Conservation (phyloP, 2,329 filamentous ascomycete species). For the Talaromyces marneffei region DNA sequence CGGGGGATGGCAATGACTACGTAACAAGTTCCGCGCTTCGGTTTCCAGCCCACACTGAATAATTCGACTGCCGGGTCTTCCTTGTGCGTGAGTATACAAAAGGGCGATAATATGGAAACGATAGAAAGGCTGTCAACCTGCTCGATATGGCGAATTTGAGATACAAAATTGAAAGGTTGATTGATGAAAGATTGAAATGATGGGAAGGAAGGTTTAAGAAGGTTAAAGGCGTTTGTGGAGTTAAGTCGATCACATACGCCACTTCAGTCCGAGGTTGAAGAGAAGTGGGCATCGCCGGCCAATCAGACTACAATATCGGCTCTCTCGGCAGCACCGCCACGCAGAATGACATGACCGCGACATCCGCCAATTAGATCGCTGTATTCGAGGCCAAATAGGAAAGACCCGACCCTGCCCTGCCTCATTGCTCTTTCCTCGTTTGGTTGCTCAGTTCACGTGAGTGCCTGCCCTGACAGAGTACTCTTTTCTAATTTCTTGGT, state of each 20-base stretch:
- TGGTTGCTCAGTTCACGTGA: not conserved
- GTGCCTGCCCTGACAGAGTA: not conserved
- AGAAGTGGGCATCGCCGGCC: not conserved
- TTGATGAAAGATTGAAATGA: not conserved
- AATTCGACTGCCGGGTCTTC: no score
- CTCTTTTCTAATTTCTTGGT: no score
- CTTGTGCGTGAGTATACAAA: not conserved
- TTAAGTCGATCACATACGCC: slow-evolving; percentile 1
- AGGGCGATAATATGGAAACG: not conserved
- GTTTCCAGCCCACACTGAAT: not conserved
- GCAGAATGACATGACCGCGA: not conserved
- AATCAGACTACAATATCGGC: not conserved
- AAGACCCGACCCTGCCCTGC: not conserved
- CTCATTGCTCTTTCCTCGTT: not conserved
- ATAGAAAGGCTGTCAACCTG: not conserved
- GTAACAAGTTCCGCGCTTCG: not conserved
- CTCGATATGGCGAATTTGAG: no score
- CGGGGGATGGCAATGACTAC: not conserved
- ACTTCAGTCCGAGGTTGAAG: not conserved
- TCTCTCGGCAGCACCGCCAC: slow-evolving; percentile 4
- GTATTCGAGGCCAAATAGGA: not conserved
- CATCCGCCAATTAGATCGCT: not conserved
- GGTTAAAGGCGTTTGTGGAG: slow-evolving; percentile 2
- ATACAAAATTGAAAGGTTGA: not conserved
- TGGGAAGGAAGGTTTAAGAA: no score